Evolutionary conservation across 495 filamentous ascomycete genomes (phyloP), one percentile per base, ranked within the genome.

Genomic region (Penicillium cataractarum): DNA sequence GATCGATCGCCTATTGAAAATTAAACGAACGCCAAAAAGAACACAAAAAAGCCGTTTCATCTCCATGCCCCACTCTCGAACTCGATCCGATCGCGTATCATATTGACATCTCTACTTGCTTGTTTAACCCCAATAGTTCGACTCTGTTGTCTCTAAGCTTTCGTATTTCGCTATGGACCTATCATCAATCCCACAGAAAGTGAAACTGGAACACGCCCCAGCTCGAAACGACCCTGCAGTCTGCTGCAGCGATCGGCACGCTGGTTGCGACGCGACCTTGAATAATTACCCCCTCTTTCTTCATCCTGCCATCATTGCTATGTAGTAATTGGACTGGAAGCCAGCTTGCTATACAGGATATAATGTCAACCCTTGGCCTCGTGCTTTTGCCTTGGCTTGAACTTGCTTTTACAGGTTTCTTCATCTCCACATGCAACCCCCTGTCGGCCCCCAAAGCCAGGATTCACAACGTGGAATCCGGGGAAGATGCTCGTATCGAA

Each of bases 371-470:
- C 19, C 4, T 31, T 31, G 7, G 4, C 7, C 3, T 7, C 7
- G 29, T 31, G 3, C 29, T 31, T 31, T 7, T 7, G 7, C 7
- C 29, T 31, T 3, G 29, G 3, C 6, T 4, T 24, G 40, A 44
- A 0, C 19, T 44, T 7, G 35, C 13, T 39, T 10, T 44, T 21
- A 6, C 40, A 10, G 40, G 40, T 44, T 44, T 21, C 40, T 21
- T 44, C 19, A 12, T 13, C 10, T 22, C 2, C 5, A 4, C 42
- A 24, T 29, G 24, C 24, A 2, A 31, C 29, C 13, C 46, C 46
- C 24, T 50, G 26, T 50, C 46, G 24, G 46, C 46, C 24, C 46
- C 46, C 24, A 50, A 29, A 29, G 46, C 46, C 46, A 50, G 26
- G 46, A 6, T 29, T 50, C 13, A 50, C 26, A 13, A 29, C n/a